Conservation (phyloP, 345 rosid genomes). For the Eucalyptus virginea region DNA sequence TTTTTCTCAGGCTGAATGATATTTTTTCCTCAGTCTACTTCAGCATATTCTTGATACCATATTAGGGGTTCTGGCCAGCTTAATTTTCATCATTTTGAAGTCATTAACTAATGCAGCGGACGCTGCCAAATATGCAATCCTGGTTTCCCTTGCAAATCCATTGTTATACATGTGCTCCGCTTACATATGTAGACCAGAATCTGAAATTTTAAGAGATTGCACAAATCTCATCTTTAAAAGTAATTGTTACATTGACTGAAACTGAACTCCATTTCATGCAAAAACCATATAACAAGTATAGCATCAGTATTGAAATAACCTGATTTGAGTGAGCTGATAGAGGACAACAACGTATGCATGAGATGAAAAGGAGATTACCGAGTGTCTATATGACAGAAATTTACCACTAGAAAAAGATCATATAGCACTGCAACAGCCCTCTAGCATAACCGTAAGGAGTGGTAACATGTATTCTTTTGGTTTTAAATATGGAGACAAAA, state of each 20-base stretch:
- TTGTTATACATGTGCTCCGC: neutral
- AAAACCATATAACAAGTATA: neutral
- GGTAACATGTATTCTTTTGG: neutral
- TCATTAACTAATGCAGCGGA: neutral
- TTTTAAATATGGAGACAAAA: neutral
- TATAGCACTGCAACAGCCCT: neutral
- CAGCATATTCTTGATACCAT: neutral
- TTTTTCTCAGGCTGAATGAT: neutral
- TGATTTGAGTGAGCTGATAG: neutral
- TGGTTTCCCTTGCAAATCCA: neutral
- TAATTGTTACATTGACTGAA: neutral
- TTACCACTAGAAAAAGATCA: neutral
- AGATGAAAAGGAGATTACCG: neutral
- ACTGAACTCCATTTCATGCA: neutral
- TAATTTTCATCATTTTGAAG: neutral
- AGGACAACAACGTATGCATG: neutral
- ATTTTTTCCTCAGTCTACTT: neutral
- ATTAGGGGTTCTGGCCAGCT: neutral
- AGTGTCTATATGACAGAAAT: neutral
- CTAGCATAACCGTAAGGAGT: neutral
- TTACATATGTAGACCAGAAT: neutral
- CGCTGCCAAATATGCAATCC: neutral
- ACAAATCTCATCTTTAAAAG: neutral
- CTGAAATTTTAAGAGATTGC: neutral
- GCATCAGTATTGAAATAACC: neutral